These are phyloP conservation scores for Coleophoma crateriformis DNA, from an alignment of 2,329 filamentous ascomycete species.

Conservation along the genomic window DNA sequence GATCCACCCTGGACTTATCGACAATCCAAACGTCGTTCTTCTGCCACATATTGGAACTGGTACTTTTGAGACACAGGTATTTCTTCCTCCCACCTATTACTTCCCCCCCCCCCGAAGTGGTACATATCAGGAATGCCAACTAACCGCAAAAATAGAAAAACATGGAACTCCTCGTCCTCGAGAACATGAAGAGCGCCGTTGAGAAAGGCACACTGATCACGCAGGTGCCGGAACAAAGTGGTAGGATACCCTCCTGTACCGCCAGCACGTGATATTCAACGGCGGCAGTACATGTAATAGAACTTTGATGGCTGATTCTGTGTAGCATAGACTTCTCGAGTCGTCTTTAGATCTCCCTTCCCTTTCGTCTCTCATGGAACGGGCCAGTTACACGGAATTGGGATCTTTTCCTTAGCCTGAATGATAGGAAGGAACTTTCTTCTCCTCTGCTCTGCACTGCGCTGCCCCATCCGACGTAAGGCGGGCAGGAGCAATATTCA, in stretches of 20 bases:
- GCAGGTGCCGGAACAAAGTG: slow-evolving; percentile 61
- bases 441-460: no score
- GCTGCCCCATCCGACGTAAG: no score
- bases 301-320: no score
- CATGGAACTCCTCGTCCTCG: slow-evolving; percentile 73
- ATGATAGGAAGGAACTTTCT: no score
- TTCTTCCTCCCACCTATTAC: background rate
- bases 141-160: slow-evolving; percentile 31
- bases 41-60: slow-evolving; percentile 82
- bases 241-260: background rate
- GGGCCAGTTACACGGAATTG: no score
- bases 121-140: background rate
- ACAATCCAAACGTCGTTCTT: slow-evolving; percentile 66
- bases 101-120: background rate
- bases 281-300: no score
- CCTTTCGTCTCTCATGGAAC: no score
- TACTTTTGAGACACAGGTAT: slow-evolving; percentile 51
- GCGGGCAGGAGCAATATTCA: no score
- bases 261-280: no score
- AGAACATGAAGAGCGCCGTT: slow-evolving; percentile 60
- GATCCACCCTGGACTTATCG: slow-evolving; percentile 66
- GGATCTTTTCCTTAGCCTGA: no score
- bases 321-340: no score
- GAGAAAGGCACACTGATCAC: slow-evolving; percentile 55
- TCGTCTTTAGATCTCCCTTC: no score